Evolutionary conservation across 108 stramenopile genomes (phyloP), one percentile per base, ranked within the genome.

Genomic region (Pseudonitzschia delicatissima): DNA sequence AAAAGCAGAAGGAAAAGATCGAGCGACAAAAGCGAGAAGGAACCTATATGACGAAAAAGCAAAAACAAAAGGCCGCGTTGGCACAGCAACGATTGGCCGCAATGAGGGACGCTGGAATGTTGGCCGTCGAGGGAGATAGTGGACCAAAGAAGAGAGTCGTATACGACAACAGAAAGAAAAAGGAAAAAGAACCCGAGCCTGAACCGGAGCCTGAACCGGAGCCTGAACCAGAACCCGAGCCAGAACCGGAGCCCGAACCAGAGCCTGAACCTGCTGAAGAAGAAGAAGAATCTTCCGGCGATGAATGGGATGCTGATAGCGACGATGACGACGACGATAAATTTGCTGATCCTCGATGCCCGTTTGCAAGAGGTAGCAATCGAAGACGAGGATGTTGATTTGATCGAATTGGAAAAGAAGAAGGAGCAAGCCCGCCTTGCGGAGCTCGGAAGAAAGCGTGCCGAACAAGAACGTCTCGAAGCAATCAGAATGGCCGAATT

Each of bases 11-110:
- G 76, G 94, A 89, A 69, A 95, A 92, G 81, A 82, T 91, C 53
- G 91, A 91, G 58, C 73, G 85, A n/a, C 91, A 95, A 67, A 92
- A 94, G 76, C 55, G 62, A 18, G 90, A 94, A 62, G 95, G 95
- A 57, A 96, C 90, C 4, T 96, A 96, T 81, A 90, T 92, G 92
- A 96, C 95, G 28, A 92, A 92, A 78, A 82, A 80, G 13, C 90
- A 96, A 68, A 92, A 86, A 68, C 76, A 77, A 48, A 87, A 93
- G 76, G 86, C 86, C 9, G 72, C 67, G 40, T 52, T 82, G 79
- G 88, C 92, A 26, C 78, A 90, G 60, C 83, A 83, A 53, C 66
- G 95, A 40, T 44, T 93, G 53, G 84, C 82, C 51, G 85, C 87
- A 11, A 96, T 96, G 95, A 69, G 74, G 65, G 86, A 82, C 11